Evolutionary conservation across 441 rosid species (phyloP).

Genomic region (Rhodomyrtus psidioides): DNA sequence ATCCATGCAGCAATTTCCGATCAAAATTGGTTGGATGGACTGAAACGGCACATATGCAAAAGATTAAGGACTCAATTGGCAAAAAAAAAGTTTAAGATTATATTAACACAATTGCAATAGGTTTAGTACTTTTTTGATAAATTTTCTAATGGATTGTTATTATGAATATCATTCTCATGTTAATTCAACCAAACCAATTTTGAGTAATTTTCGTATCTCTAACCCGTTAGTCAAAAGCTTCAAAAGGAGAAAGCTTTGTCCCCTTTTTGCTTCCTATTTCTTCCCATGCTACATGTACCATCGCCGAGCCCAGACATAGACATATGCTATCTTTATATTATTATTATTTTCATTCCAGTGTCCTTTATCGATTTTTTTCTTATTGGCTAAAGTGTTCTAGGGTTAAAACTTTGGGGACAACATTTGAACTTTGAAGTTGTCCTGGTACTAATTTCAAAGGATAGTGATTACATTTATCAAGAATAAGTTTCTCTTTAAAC

Average conservation of each 20-base stretch:
- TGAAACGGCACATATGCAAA: neutral
- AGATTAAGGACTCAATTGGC: neutral
- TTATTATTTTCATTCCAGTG: neutral
- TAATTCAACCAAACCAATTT: neutral
- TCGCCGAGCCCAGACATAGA: neutral
- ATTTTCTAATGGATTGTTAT: neutral
- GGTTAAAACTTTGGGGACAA: neutral
- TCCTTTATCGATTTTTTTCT: neutral
- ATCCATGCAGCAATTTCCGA: fast-evolving
- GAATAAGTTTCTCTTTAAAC: neutral
- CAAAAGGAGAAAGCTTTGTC: neutral
- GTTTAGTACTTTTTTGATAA: neutral
- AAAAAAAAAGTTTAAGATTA: neutral
- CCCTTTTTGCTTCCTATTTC: neutral
- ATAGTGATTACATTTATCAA: neutral
- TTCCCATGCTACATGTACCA: neutral
- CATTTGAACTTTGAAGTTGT: neutral
- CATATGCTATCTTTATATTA: neutral
- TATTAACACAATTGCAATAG: neutral
- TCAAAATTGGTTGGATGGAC: neutral
- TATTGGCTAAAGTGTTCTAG: neutral
- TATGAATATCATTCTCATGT: neutral
- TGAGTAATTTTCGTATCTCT: neutral
- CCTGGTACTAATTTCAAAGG: neutral
- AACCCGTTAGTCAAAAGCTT: neutral